Percentiles rank a stretch among this genome's conserved stretches.
phyloP scores from a whole-genome alignment of 2,329 filamentous ascomycete genomes.

The Talaromyces albobiverticillius region DNA sequence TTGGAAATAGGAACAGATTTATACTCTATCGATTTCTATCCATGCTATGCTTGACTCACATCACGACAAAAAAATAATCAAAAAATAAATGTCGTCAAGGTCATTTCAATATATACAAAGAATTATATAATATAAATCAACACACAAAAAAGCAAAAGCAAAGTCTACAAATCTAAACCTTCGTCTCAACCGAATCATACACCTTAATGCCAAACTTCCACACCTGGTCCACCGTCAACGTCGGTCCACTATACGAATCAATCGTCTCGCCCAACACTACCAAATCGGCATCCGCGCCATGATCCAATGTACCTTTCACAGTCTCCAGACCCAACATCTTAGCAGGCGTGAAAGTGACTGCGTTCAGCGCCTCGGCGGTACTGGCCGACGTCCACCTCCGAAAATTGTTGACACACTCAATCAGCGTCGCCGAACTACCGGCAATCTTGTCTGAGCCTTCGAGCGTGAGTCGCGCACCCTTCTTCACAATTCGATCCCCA shows the following conservation, averaged over 20 bases:
- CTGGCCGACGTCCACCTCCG: constrained; percentile 38
- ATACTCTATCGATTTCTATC: not conserved
- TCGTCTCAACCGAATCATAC: constrained; percentile 29
- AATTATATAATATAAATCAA: not conserved
- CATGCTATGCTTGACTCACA: not conserved
- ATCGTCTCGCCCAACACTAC: constrained; percentile 36
- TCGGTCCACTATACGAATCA: constrained; percentile 29
- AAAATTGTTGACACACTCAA: constrained; percentile 46
- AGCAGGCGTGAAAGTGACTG: constrained; percentile 39
- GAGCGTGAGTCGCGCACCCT: constrained; percentile 68
- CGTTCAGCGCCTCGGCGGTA: constrained; percentile 39
- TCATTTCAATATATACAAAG: not conserved
- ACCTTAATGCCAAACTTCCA: constrained; percentile 44
- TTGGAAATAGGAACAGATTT: too few relatives aligned
- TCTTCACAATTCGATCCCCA: constrained; percentile 56
- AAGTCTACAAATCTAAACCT: not conserved
- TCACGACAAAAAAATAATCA: not conserved
- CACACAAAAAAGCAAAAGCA: not conserved
- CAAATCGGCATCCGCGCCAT: constrained; percentile 42
- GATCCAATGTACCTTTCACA: constrained; percentile 38
- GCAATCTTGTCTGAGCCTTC: constrained; percentile 78
- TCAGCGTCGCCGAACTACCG: constrained; percentile 55
- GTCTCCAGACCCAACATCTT: constrained; percentile 37
- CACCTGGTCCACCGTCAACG: constrained; percentile 40
- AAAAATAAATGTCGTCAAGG: not conserved